Conservation (phyloP, 148 eudicot genomes). For the Dysphania ambrosioides region DNA sequence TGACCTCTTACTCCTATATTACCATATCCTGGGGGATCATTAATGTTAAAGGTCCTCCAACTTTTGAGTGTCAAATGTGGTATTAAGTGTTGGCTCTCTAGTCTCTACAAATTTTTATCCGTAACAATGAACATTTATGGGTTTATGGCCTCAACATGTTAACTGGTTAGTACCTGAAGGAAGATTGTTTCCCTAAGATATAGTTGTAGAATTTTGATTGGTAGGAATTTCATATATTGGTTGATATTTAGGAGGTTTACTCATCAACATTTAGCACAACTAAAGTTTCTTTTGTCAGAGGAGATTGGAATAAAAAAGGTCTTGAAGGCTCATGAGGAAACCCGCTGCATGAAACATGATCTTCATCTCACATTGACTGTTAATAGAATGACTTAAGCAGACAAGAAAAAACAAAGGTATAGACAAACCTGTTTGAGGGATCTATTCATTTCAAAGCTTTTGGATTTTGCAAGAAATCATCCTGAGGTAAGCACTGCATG, state of each 20-base stretch:
- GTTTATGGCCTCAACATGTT: neutral
- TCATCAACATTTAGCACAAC: slow-evolving; percentile 64
- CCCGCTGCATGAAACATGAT: slow-evolving; percentile 70
- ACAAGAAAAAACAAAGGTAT: slow-evolving; percentile 36
- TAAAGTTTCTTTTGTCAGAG: slow-evolving; percentile 79
- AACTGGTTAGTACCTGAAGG: neutral
- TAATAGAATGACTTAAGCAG: slow-evolving; percentile 27
- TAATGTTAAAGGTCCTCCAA: neutral
- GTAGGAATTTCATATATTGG: slow-evolving; percentile 12
- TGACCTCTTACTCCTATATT: neutral
- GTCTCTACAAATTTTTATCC: neutral
- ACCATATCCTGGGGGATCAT: neutral
- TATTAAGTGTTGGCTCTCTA: neutral
- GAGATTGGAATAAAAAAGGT: slow-evolving; percentile 56
- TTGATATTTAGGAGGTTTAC: slow-evolving; percentile 67
- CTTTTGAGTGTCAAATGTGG: neutral
- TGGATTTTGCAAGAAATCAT: slow-evolving; percentile 46
- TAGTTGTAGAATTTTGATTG: neutral
- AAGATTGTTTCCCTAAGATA: neutral
- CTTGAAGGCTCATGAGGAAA: slow-evolving; percentile 56
- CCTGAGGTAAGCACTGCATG: slow-evolving; percentile 46
- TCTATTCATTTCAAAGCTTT: slow-evolving; percentile 43
- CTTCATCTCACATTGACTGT: slow-evolving; percentile 49
- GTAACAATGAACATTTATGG: neutral
- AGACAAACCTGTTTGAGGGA: slow-evolving; percentile 37